A percentile compares a stretch with the other conserved stretches of the same genome.
Conservation (phyloP, 2,329 filamentous ascomycete genomes). For the Paracorniculantispora psalliotae region DNA sequence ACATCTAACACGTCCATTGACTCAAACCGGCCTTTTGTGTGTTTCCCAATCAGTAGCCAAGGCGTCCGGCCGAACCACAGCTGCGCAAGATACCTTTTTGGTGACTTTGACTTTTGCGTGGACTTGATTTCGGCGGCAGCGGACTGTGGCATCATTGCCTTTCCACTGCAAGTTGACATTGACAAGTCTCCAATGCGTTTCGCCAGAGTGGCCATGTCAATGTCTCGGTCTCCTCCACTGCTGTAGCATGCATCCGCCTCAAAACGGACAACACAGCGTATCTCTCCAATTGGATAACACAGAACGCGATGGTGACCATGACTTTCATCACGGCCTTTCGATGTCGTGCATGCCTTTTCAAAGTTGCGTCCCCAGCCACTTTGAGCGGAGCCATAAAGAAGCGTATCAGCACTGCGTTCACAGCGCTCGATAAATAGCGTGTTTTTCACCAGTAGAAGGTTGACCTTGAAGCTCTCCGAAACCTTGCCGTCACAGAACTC, state of each 20-base stretch:
- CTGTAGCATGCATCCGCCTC: conserved; percentile 17
- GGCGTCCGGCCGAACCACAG: conserved; percentile 26
- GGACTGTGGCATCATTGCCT: conserved; percentile 12
- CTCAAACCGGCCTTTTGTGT: conserved; percentile 17
- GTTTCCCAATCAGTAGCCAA: conserved; percentile 20
- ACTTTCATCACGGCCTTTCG: background rate
- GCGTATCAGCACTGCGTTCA: background rate
- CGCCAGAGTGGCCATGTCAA: background rate
- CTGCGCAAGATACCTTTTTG: conserved; percentile 16
- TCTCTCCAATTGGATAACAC: conserved; percentile 16
- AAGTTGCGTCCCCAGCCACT: conserved; percentile 15
- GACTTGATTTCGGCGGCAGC: conserved; percentile 22
- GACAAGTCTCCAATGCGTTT: background rate
- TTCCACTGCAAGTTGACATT: background rate
- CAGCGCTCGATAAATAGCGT: conserved; percentile 18
- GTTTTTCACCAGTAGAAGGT: conserved; percentile 10
- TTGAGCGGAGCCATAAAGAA: background rate
- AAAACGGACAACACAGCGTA: conserved; percentile 19
- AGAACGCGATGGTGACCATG: conserved; percentile 18
- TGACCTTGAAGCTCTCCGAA: conserved; percentile 18
- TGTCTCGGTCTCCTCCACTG: background rate
- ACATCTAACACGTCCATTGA: conserved; percentile 9
- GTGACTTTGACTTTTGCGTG: background rate
- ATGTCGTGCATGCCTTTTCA: conserved; percentile 14
- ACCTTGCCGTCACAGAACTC: conserved; percentile 18